These are phyloP conservation scores for Juncus inflexus DNA, from an alignment of 176 grass and related monocot genomes.

Conservation along the genomic window DNA sequence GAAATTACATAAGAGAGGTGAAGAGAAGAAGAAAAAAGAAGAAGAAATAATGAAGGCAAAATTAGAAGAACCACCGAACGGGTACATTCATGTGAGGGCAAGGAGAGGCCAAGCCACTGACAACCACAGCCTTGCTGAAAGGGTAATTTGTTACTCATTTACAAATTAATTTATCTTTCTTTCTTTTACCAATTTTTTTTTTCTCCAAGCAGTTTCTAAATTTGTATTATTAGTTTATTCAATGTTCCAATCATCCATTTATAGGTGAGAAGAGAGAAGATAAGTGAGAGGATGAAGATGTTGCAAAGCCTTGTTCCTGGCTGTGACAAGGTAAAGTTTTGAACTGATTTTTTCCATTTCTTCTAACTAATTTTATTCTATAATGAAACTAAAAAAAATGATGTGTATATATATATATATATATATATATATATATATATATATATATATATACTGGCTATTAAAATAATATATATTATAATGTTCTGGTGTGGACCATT, in stretches of 20 bases:
- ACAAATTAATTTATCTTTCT: not conserved
- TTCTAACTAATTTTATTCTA: not conserved
- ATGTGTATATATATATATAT: not conserved
- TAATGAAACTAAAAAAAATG: not conserved
- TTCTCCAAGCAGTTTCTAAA: not conserved
- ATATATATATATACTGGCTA: too few relatives aligned
- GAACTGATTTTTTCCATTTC: not conserved
- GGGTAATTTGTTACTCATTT: conserved; percentile 13
- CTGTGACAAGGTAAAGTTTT: conserved; percentile 34
- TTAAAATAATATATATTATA: too few relatives aligned
- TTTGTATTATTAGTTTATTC: not conserved
- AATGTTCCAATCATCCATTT: not conserved
- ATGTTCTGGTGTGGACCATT: too few relatives aligned
- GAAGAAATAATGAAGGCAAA: conserved; percentile 19
- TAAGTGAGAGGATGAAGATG: conserved; percentile 45
- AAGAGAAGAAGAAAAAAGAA: conserved; percentile 11
- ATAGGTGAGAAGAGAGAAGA: conserved; percentile 50
- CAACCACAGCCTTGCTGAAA: conserved; percentile 3
- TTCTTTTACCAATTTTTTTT: not conserved
- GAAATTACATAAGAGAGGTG: conserved; percentile 21
- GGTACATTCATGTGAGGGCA: conserved; percentile 3
- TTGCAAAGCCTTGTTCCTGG: conserved; percentile 47
- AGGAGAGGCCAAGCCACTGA: too few relatives aligned
- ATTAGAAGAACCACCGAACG: conserved; percentile 14
- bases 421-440: not conserved